These are phyloP conservation scores for Amanita phalloides DNA, from an alignment of 768 basidiomycete genomes.

Conservation along the genomic window DNA sequence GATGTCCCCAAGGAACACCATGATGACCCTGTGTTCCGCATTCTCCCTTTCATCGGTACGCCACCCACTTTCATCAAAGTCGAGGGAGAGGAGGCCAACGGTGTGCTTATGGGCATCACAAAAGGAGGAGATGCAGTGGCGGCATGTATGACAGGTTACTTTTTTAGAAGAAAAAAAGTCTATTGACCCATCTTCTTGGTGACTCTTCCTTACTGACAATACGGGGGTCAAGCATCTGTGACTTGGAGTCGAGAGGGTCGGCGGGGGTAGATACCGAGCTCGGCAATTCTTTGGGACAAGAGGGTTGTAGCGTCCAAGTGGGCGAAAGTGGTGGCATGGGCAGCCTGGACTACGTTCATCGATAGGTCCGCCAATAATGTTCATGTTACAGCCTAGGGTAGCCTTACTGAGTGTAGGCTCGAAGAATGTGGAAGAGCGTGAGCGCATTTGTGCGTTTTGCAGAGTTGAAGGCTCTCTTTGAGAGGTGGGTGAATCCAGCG, in stretches of 20 bases:
- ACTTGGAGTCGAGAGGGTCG: conserved; percentile 98
- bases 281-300: conserved; percentile 97
- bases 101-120: neutral
- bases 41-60: neutral
- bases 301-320: conserved; percentile 13
- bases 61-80: neutral
- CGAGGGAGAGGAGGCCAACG: neutral
- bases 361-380: conserved; percentile 99
- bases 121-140: too few relatives aligned
- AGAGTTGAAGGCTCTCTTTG: conserved; percentile 77
- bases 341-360: conserved; percentile 99
- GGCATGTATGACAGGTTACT: too few relatives aligned
- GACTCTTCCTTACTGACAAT: conserved; percentile 70
- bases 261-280: conserved; percentile 99
- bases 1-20: neutral
- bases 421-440: too few relatives aligned
- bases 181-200: too few relatives aligned
- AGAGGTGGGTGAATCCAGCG: conserved; percentile 52
- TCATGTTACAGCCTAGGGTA: conserved; percentile 99
- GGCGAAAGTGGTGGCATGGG: conserved; percentile 51
- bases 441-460: too few relatives aligned
- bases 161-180: too few relatives aligned
- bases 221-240: conserved; percentile 99
- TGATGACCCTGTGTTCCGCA: neutral
- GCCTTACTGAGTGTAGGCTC: conserved; percentile 91